Percentiles rank a stretch among this genome's conserved stretches.
Conservation (phyloP, 2,329 filamentous ascomycete species). For the Fusarium odoratissimum region DNA sequence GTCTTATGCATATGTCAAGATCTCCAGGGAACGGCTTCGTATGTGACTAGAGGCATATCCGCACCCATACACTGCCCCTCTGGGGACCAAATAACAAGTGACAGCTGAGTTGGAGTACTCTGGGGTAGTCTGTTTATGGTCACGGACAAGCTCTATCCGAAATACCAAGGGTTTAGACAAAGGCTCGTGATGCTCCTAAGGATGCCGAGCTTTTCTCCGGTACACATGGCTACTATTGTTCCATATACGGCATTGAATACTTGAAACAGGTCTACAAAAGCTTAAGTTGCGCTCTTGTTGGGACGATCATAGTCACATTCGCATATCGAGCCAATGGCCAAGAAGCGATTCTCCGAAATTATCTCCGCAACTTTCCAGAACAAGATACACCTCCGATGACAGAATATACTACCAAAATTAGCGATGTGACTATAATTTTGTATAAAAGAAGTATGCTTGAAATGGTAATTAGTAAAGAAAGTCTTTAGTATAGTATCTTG, state of each 20-base stretch:
- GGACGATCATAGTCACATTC: neutral
- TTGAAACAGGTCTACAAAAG: neutral
- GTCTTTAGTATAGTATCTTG: fast-evolving
- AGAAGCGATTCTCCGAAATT: constrained; percentile 27
- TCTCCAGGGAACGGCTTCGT: neutral
- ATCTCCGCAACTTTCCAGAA: constrained; percentile 36
- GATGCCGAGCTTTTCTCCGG: neutral
- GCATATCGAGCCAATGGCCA: neutral
- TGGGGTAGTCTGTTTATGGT: neutral
- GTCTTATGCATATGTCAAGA: neutral
- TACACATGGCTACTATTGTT: neutral
- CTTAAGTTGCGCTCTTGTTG: too few relatives aligned
- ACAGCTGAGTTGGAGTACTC: fast-evolving
- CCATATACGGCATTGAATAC: fast-evolving
- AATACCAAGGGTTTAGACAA: neutral
- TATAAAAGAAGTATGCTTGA: neutral
- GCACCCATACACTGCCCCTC: fast-evolving
- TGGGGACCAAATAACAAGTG: fast-evolving
- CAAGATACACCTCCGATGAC: constrained; percentile 37
- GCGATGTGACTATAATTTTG: neutral
- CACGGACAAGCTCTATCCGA: neutral
- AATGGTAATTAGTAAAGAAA: neutral
- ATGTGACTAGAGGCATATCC: fast-evolving
- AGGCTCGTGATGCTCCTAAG: neutral
- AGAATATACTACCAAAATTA: constrained; percentile 10